These are phyloP conservation scores for Avena eriantha DNA, from an alignment of 176 grass and related monocot genomes.

Conservation along the genomic window DNA sequence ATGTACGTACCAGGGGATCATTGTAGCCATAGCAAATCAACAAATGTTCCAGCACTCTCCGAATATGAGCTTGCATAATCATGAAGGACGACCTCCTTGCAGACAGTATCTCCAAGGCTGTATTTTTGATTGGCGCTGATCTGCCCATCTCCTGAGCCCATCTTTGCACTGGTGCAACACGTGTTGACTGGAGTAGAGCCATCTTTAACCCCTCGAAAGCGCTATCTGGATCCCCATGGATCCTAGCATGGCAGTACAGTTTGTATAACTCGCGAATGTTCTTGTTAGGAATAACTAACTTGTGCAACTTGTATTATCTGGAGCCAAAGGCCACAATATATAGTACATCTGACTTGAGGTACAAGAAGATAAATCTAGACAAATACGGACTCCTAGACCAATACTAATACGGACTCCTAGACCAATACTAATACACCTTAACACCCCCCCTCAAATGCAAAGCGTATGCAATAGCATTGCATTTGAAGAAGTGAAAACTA, in stretches of 20 bases:
- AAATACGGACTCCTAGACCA: too few relatives aligned
- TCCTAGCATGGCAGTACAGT: background rate
- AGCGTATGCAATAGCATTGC: too few relatives aligned
- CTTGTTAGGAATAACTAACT: too few relatives aligned
- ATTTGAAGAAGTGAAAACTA: too few relatives aligned
- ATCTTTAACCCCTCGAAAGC: background rate
- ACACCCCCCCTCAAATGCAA: too few relatives aligned
- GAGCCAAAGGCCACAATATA: too few relatives aligned
- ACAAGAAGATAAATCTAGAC: too few relatives aligned
- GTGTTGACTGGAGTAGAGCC: background rate
- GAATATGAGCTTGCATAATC: background rate
- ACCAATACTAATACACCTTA: too few relatives aligned
- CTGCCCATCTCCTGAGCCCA: background rate
- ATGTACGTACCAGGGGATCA: background rate
- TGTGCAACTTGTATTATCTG: too few relatives aligned
- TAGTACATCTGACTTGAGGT: too few relatives aligned
- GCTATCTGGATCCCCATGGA: background rate
- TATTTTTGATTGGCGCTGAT: background rate
- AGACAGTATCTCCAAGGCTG: background rate
- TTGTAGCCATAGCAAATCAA: background rate
- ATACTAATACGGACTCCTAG: too few relatives aligned
- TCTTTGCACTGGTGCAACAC: background rate
- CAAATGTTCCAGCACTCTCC: background rate
- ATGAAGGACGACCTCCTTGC: background rate
- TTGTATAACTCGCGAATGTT: background rate